phyloP scores from a whole-genome alignment of 768 basidiomycete species.

The Hygrophoropsis aurantiaca region DNA sequence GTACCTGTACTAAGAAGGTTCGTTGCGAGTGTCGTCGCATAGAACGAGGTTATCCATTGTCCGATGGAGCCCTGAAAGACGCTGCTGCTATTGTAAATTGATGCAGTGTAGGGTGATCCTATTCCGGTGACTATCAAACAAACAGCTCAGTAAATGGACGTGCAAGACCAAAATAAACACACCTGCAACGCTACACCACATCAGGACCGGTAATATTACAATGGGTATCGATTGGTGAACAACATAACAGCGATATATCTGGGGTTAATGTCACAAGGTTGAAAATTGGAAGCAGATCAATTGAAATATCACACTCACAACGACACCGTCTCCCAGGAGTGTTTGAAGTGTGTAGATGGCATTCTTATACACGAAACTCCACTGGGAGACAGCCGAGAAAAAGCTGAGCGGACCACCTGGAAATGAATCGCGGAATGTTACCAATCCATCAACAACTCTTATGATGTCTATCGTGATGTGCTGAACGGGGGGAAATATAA shows the following conservation, averaged over 20 bases:
- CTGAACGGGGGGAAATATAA: constrained; percentile 7
- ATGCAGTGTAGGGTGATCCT: constrained; percentile 14
- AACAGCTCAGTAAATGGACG: not conserved
- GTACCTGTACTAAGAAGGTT: constrained; percentile 33
- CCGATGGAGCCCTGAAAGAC: constrained; percentile 27
- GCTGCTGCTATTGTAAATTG: constrained; percentile 4
- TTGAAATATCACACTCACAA: constrained; percentile 20
- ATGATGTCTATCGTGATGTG: constrained; percentile 26
- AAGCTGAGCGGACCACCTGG: constrained; percentile 19
- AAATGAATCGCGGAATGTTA: constrained; percentile 14
- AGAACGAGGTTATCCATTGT: constrained; percentile 36
- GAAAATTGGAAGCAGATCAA: not conserved
- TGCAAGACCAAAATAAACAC: not conserved
- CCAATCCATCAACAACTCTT: constrained; percentile 24
- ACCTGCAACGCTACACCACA: constrained; percentile 29
- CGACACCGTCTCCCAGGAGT: constrained; percentile 27
- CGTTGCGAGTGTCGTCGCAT: constrained; percentile 27
- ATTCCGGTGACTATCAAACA: constrained; percentile 17
- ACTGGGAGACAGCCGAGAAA: constrained; percentile 24
- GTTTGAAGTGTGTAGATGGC: constrained; percentile 23
- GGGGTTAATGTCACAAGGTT: not conserved
- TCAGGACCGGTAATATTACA: constrained; percentile 25
- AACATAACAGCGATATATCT: constrained; percentile 30
- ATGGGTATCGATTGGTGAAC: constrained; percentile 29
- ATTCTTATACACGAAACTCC: constrained; percentile 29